Percentiles rank a stretch among this genome's conserved stretches.
These are phyloP conservation scores for Tulasnella sp. DNA, from an alignment of 768 basidiomycete species.

Conservation along the genomic window DNA sequence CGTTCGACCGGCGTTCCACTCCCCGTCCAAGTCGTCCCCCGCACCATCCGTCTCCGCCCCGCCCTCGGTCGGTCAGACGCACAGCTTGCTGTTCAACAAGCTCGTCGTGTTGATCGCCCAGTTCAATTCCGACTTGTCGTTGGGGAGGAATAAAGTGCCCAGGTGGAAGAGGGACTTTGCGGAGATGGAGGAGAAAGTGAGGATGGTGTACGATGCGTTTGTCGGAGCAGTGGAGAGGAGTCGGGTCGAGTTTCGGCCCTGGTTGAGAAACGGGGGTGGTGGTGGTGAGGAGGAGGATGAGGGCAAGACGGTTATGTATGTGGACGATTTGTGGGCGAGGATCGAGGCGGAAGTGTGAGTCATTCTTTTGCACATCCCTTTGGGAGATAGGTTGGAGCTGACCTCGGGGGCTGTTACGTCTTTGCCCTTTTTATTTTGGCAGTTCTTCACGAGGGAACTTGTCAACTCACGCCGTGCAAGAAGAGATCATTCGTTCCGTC, in stretches of 20 bases:
- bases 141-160: background rate
- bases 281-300: background rate
- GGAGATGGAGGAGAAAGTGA: conserved; percentile 1
- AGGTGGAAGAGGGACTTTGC: conserved; percentile 8
- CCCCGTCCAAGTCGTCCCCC: background rate
- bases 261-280: background rate
- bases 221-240: background rate
- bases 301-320: background rate
- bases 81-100: background rate
- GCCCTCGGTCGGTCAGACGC: background rate
- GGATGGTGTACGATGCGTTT: background rate
- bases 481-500: conserved; percentile 2
- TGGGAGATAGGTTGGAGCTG: background rate
- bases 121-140: conserved; percentile 4
- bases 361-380: background rate
- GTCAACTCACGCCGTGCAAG: background rate
- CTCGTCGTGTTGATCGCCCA: background rate
- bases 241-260: background rate
- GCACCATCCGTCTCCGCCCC: too few relatives aligned
- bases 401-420: background rate
- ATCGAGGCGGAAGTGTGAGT: background rate
- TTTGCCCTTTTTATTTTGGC: background rate
- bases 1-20: background rate
- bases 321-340: conserved; percentile 1
- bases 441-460: background rate